phyloP scores from a whole-genome alignment of 768 basidiomycete species.

The Trametes gibbosa region DNA sequence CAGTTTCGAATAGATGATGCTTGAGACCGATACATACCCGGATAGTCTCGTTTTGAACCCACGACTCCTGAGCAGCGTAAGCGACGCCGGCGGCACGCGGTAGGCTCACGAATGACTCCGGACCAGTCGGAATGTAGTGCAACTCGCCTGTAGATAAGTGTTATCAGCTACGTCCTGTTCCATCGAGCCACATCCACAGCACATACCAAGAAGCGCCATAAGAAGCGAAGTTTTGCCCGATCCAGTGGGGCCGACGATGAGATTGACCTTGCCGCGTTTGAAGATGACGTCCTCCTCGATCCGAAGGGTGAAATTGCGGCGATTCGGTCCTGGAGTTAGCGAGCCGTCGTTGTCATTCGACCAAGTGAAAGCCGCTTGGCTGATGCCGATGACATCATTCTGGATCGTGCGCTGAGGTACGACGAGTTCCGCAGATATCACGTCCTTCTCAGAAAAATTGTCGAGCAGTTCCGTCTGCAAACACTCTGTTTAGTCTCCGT shows the following conservation, averaged over 20 bases:
- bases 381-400: conserved; percentile 47
- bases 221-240: conserved; percentile 62
- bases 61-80: conserved; percentile 82
- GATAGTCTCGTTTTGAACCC: conserved; percentile 82
- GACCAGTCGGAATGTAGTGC: conserved; percentile 53
- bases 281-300: conserved; percentile 57
- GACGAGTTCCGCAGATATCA: conserved; percentile 12
- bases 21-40: conserved; percentile 34
- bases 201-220: conserved; percentile 55
- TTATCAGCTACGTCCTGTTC: not conserved
- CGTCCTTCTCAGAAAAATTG: conserved; percentile 28
- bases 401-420: conserved; percentile 3
- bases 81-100: conserved; percentile 70
- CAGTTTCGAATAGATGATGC: not conserved
- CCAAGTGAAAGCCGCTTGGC: conserved; percentile 60
- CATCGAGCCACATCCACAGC: not conserved
- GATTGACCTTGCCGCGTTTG: conserved; percentile 49
- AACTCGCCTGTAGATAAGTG: conserved; percentile 34
- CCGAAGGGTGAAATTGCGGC: conserved; percentile 47
- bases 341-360: conserved; percentile 36
- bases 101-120: conserved; percentile 67
- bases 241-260: conserved; percentile 58
- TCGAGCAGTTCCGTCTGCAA: conserved; percentile 53
- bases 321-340: conserved; percentile 29
- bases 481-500: not conserved